Evolutionary conservation across 495 filamentous ascomycete genomes (phyloP), one percentile per base, ranked within the genome.

Genomic region (Trichoderma erinaceum): DNA sequence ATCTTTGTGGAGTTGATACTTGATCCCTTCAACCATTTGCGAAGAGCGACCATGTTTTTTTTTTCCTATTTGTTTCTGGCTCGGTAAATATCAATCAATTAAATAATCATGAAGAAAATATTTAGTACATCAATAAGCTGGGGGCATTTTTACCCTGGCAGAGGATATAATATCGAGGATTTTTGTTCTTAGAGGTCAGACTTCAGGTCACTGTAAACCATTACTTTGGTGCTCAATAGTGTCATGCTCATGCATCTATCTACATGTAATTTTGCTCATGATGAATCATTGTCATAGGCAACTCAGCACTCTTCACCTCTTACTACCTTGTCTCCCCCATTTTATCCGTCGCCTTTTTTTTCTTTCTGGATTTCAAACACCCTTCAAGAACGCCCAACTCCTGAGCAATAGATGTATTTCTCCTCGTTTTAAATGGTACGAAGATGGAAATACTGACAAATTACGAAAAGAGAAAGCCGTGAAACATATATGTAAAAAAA

Each of bases 381-480:
- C 52, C 27, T 29, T 61, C 56, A 16, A 61, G 56, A 61, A 61
- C 56, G 56, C 56, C 56, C 56, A 61, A 61, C 56, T 61, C 56
- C 56, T 61, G 25, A 61, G 56, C 56, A 27, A 32, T 29, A 16
- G 1, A 16, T 11, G 23, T 56, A 32, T 18, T 52, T 18, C 21
- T 61, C n/a, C 32, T 12, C 56, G 2, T 61, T n/a, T 18, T 52
- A 23, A 61, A 27, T 29, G 25, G 23, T 61, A 21, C 23, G 23
- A 61, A 29, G 56, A n/a, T 23, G 8, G 7, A 52, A 52, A 10
- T 7, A 18, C 8, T 23, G 16, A 52, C n/a, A 52, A 52, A n/a
- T 23, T n/a, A 21, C 2, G 21, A 52, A 21, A 23, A 52, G 27
- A 21, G 4, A 61, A 61, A 12, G 13, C 27, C 11, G 12, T 61